Percentiles rank a stretch among this genome's conserved stretches.
Conservation (phyloP, 352 stramenopile genomes). For the Globisporangium perplexum region DNA sequence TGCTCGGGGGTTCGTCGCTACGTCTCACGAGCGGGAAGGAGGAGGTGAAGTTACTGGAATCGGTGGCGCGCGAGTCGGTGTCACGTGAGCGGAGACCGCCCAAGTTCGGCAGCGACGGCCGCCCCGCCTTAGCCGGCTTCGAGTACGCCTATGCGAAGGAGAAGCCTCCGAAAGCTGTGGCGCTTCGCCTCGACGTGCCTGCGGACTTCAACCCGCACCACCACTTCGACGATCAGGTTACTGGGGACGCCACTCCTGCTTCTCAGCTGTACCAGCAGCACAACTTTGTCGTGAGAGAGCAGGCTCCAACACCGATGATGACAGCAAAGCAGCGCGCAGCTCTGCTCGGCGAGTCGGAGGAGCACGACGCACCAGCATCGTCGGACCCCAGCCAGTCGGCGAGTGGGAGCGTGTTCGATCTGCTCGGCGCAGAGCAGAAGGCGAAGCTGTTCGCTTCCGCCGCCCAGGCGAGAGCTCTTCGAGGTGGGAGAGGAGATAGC, state of each 20-base stretch:
- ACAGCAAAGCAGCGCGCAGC: slow-evolving; percentile 45
- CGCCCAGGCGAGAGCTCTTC: slow-evolving; percentile 20
- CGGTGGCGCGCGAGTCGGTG: slow-evolving; percentile 23
- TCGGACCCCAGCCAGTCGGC: background rate
- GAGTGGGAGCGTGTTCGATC: slow-evolving; percentile 51
- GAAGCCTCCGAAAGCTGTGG: slow-evolving; percentile 37
- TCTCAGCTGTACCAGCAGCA: slow-evolving; percentile 43
- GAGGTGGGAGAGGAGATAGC: too few relatives aligned
- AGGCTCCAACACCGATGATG: slow-evolving; percentile 25
- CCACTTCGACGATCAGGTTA: slow-evolving; percentile 29
- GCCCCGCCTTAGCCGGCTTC: slow-evolving; percentile 51
- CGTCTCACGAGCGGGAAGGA: slow-evolving; percentile 13
- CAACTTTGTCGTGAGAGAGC: slow-evolving; percentile 44
- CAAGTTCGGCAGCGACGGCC: slow-evolving; percentile 51
- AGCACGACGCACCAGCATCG: background rate
- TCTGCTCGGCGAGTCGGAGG: slow-evolving; percentile 24
- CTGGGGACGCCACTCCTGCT: slow-evolving; percentile 5
- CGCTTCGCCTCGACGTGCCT: slow-evolving; percentile 43
- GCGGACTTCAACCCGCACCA: slow-evolving; percentile 42
- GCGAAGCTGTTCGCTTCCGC: slow-evolving; percentile 37
- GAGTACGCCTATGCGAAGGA: slow-evolving; percentile 30
- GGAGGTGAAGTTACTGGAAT: slow-evolving; percentile 28
- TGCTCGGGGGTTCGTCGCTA: slow-evolving; percentile 27
- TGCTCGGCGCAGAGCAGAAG: slow-evolving; percentile 39
- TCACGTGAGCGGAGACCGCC: background rate